Evolutionary conservation across 805 yeast genomes (phyloP), one percentile per base, ranked within the genome.

Genomic region (Spathaspora gorwiae): DNA sequence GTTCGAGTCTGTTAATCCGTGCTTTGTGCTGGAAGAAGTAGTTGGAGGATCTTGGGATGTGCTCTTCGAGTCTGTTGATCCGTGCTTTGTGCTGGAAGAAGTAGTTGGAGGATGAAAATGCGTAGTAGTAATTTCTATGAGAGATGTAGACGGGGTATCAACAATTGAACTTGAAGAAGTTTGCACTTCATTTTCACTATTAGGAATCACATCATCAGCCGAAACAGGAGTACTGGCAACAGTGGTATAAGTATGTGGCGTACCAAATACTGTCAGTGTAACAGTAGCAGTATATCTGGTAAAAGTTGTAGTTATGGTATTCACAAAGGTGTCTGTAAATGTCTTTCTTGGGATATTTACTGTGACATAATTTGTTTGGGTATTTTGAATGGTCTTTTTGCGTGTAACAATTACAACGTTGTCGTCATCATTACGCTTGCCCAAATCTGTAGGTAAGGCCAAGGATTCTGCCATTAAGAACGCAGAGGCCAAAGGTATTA

Each of bases 241-340:
- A 5, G 72, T 67, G 26, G 70, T 61, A 52, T 54, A 70, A 27
- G 72, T 66, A 31, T 55, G 48, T 12, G 67, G 67, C 26, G 59
- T 53, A 19, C 75, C 75, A 44, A 65, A 62, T n/a, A 70, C 64
- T 13, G 73, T 69, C 2, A 66, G 61, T 5, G 76, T 71, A 35
- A 64, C 70, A 7, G 76, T 71, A 13, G 74, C 73, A 36, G 75
- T 71, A 54, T 69, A 70, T 27, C 61, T 57, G 24, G 75, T 71
- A 26, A 63, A 57, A 14, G 76, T 71, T 35, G 62, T 54, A 13
- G 71, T 66, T 15, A 62, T 52, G 19, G 73, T 66, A 41, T 59
- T 55, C 31, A 62, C 52, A 26, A 55, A 47, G 40, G 56, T 45
- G 47, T 66, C 56, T 15, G 72, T 65, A 15, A 46, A 36, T 14